phyloP scores from a whole-genome alignment of 2,329 filamentous ascomycete genomes.

The Raffaelea albimanens region DNA sequence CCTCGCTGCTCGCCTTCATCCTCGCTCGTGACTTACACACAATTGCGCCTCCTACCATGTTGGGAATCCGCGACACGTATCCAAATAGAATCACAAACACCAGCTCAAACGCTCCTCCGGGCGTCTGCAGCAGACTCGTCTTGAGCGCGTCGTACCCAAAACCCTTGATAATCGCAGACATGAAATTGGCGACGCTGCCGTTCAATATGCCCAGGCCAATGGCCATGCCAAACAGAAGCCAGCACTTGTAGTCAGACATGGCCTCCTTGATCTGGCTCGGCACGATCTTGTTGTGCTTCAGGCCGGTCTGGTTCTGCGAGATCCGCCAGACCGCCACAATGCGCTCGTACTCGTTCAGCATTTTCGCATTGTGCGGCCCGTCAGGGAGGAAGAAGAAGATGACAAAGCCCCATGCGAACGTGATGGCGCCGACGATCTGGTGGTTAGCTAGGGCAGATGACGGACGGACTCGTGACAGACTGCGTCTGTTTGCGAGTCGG shows the following conservation, averaged over 20 bases:
- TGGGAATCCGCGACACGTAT: constrained; percentile 33
- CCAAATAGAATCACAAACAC: constrained; percentile 23
- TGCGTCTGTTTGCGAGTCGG: too few relatives aligned
- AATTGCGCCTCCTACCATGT: constrained; percentile 19
- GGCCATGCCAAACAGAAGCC: constrained; percentile 19
- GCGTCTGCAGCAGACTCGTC: constrained; percentile 31
- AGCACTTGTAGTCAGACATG: constrained; percentile 18
- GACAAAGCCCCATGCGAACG: constrained; percentile 10
- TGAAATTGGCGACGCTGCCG: constrained; percentile 35
- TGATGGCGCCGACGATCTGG: constrained; percentile 15
- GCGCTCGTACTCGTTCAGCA: constrained; percentile 25
- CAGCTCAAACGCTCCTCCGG: constrained; percentile 25
- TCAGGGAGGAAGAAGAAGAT: constrained; percentile 23
- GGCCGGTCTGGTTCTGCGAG: constrained; percentile 28
- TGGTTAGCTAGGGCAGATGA: neutral
- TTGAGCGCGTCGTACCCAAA: constrained; percentile 25
- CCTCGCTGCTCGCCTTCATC: too few relatives aligned
- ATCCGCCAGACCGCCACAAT: constrained; percentile 29
- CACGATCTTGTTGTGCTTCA: constrained; percentile 28
- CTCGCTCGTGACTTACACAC: constrained; percentile 8
- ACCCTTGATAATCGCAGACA: constrained; percentile 27
- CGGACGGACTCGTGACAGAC: too few relatives aligned
- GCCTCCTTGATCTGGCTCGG: constrained; percentile 21
- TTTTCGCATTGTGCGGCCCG: constrained; percentile 22
- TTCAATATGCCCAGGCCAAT: constrained; percentile 25